phyloP scores from a whole-genome alignment of 139 green algal genomes.

The Closterium sp. region DNA sequence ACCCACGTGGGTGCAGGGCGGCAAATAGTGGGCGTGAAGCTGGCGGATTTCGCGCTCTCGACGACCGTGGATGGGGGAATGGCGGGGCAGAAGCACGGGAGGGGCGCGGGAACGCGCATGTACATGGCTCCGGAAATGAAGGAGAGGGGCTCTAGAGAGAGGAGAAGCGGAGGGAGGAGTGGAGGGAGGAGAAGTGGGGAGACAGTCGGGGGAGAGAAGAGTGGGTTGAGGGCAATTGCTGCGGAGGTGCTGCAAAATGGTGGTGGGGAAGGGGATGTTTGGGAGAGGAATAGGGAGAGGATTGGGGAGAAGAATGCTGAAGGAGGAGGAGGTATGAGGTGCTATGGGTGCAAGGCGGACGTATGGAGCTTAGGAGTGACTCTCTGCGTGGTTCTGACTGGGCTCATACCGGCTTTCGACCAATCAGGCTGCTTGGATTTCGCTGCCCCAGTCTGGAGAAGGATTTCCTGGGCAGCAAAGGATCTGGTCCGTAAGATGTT shows the following conservation, averaged over 20 bases:
- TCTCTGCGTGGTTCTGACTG: not conserved
- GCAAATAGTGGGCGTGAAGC: not conserved
- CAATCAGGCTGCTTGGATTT: not conserved
- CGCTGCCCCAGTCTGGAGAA: not conserved
- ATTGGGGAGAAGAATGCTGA: not conserved
- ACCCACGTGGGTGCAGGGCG: not conserved
- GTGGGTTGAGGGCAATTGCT: too few relatives aligned
- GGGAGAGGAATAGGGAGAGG: too few relatives aligned
- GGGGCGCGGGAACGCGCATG: not conserved
- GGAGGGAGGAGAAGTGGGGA: not conserved
- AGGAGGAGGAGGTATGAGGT: not conserved
- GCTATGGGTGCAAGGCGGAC: not conserved
- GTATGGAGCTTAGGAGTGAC: not conserved
- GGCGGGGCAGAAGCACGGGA: not conserved
- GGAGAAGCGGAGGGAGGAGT: not conserved
- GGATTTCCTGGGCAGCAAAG: not conserved
- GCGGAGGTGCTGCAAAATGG: too few relatives aligned
- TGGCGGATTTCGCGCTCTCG: not conserved
- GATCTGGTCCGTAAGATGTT: not conserved
- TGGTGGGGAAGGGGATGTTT: not conserved
- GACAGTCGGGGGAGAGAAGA: not conserved
- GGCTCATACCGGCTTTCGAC: not conserved
- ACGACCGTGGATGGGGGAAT: not conserved
- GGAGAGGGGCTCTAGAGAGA: not conserved
- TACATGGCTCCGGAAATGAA: not conserved